Evolutionary conservation across 2,329 filamentous ascomycete species (phyloP).

Genomic region (Calonectria fujianensis): DNA sequence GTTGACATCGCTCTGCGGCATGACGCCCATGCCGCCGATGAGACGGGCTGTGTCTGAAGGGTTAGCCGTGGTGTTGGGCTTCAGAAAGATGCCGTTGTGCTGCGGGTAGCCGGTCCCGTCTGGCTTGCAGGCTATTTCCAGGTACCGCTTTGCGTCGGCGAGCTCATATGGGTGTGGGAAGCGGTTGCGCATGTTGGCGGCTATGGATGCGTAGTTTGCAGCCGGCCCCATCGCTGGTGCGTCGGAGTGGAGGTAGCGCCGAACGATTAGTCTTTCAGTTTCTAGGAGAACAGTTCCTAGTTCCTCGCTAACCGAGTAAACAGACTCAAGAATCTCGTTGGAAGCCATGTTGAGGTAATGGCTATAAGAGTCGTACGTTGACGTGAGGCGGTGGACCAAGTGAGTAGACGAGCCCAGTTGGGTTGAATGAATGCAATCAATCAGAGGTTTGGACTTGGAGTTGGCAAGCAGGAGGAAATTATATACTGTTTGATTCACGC

Average conservation of each 20-base stretch:
- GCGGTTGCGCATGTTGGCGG: constrained; percentile 63
- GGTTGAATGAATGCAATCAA: not conserved
- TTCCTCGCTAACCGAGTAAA: constrained; percentile 52
- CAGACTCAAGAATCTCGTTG: constrained; percentile 47
- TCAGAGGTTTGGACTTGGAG: not conserved
- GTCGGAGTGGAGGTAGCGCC: constrained; percentile 64
- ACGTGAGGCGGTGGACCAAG: not conserved
- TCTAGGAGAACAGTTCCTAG: constrained; percentile 57
- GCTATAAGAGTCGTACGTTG: not conserved
- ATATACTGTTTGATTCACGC: not conserved
- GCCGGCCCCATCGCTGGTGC: constrained; percentile 58
- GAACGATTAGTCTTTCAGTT: constrained; percentile 62
- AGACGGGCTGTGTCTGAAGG: constrained; percentile 52
- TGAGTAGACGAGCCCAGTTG: not conserved
- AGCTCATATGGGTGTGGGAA: constrained; percentile 69
- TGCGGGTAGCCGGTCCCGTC: constrained; percentile 51
- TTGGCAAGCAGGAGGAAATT: not conserved
- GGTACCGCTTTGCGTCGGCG: constrained; percentile 62
- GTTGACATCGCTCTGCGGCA: constrained; percentile 61
- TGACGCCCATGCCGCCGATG: constrained; percentile 66
- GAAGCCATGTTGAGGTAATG: constrained; percentile 41
- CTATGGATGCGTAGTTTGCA: constrained; percentile 63
- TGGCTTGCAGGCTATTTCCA: constrained; percentile 50
- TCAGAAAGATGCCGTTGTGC: constrained; percentile 62
- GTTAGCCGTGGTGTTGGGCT: constrained; percentile 54